These are phyloP conservation scores for Evernia prunastri DNA, from an alignment of 495 filamentous ascomycete species.

Conservation along the genomic window DNA sequence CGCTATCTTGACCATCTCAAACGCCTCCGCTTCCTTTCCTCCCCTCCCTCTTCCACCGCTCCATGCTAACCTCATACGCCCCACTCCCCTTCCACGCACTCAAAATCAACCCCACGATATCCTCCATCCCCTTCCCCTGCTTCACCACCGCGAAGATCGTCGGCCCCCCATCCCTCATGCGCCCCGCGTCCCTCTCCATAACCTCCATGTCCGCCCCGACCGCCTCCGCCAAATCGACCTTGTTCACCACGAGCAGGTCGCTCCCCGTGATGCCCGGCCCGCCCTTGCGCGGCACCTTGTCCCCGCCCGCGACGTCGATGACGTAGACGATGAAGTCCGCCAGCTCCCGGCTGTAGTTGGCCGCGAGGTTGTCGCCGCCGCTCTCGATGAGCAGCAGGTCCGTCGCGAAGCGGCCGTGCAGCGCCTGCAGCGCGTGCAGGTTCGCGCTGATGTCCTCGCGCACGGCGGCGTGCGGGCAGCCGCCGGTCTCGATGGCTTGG, in stretches of 20 bases:
- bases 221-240: conserved; percentile 87
- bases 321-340: conserved; percentile 98
- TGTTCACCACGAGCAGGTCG: conserved; percentile 89
- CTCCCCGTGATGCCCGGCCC: conserved; percentile 95
- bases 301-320: conserved; percentile 94
- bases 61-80: conserved; percentile 53
- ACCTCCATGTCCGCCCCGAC: conserved; percentile 87
- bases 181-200: conserved; percentile 90
- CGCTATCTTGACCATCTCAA: background rate
- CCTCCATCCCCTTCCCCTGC: conserved; percentile 72
- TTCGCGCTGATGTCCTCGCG: conserved; percentile 95
- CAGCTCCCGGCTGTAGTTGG: conserved; percentile 89
- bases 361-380: conserved; percentile 92
- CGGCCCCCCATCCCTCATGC: conserved; percentile 93
- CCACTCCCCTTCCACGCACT: conserved; percentile 90
- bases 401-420: conserved; percentile 67
- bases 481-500: conserved; percentile 93
- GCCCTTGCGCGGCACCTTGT: conserved; percentile 94
- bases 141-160: conserved; percentile 98
- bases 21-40: conserved; percentile 40
- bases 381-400: conserved; percentile 86
- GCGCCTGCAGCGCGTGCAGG: conserved; percentile 80
- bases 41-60: conserved; percentile 48
- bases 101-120: conserved; percentile 81
- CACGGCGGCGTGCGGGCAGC: conserved; percentile 94